Conservation (phyloP, 2,329 filamentous ascomycete species). For the Zasmidium citrigriseum region DNA sequence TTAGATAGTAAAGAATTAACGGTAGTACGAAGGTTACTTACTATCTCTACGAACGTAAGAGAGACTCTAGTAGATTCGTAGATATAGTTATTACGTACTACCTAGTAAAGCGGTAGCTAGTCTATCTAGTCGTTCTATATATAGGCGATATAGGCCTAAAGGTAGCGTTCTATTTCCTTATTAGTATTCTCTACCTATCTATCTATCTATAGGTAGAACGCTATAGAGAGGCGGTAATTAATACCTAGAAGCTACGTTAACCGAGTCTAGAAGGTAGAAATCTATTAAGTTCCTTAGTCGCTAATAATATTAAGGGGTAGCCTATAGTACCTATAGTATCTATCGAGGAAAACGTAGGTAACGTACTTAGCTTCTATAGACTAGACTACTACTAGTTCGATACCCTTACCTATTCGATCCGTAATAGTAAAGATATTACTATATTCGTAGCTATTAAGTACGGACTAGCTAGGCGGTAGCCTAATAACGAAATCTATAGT, state of each 20-base stretch:
- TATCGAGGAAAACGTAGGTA: neutral
- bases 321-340: neutral
- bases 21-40: too few species aligned
- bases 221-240: neutral
- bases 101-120: too few species aligned
- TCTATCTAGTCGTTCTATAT: constrained; percentile 2
- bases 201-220: neutral
- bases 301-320: neutral
- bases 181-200: constrained; percentile 3
- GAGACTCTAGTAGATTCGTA: too few species aligned
- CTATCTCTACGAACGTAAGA: too few species aligned
- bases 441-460: neutral
- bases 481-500: neutral
- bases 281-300: neutral
- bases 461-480: neutral
- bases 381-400: too few species aligned
- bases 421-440: neutral
- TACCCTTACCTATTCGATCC: neutral
- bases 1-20: too few species aligned
- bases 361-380: neutral
- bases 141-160: neutral
- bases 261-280: neutral
- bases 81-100: too few species aligned
- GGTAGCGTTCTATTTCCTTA: neutral
- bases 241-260: neutral